Evolutionary conservation across 805 yeast species (phyloP).

Genomic region (Isabelozyma heimii): DNA sequence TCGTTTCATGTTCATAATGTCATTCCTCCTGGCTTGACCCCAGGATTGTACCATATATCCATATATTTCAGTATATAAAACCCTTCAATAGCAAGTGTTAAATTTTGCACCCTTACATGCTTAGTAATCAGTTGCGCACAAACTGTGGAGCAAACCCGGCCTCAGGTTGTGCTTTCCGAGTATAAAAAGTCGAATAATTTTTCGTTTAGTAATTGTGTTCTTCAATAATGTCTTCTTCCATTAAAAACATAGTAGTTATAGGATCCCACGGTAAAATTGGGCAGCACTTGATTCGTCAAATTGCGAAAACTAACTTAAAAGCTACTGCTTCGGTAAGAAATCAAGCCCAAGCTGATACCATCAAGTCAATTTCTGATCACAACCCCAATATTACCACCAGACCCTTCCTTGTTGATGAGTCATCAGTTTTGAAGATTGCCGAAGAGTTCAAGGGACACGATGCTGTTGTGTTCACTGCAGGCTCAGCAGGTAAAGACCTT

Average conservation of each 20-base stretch:
- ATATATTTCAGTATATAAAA: background rate
- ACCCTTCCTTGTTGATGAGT: conserved; percentile 37
- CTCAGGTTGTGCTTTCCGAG: too few relatives aligned
- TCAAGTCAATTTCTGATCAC: conserved; percentile 33
- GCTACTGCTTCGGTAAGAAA: conserved; percentile 46
- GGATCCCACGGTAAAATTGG: conserved; percentile 70
- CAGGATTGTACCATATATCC: background rate
- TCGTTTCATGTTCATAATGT: background rate
- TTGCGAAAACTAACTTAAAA: conserved; percentile 17
- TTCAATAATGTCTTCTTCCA: background rate
- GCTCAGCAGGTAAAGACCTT: conserved; percentile 57
- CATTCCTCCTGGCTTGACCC: background rate
- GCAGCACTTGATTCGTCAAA: conserved; percentile 36
- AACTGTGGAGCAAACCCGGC: too few relatives aligned
- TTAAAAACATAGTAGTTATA: conserved; percentile 25
- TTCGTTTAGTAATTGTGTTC: background rate
- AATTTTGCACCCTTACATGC: background rate
- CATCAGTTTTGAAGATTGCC: conserved; percentile 31
- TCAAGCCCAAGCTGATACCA: conserved; percentile 41
- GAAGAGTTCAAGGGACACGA: conserved; percentile 44
- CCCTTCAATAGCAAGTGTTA: background rate
- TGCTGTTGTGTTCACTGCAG: conserved; percentile 60
- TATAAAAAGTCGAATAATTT: too few relatives aligned
- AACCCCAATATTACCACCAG: conserved; percentile 24
- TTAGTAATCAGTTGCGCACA: too few relatives aligned